Evolutionary conservation across 2,329 filamentous ascomycete genomes (phyloP).

Genomic region (Helicocarpus griseus): DNA sequence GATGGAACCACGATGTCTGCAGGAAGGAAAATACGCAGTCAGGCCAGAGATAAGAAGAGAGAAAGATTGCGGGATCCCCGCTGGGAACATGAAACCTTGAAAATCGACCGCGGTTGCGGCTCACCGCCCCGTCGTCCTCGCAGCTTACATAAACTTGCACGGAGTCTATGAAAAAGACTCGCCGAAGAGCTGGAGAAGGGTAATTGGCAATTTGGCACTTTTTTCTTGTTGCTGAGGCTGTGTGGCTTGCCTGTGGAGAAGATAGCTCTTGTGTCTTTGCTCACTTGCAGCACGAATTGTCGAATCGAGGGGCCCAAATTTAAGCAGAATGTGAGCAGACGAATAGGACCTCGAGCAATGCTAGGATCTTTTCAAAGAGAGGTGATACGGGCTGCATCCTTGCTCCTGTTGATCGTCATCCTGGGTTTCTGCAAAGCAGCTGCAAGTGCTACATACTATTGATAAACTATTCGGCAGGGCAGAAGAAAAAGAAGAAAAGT

Average conservation of each 20-base stretch:
- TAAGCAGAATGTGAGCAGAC: not conserved
- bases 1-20: not conserved
- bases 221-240: not conserved
- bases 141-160: not conserved
- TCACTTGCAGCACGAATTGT: not conserved
- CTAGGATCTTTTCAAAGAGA: not conserved
- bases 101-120: not conserved
- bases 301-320: not conserved
- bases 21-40: not conserved
- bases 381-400: not conserved
- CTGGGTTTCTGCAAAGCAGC: not conserved
- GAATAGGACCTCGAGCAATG: not conserved
- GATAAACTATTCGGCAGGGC: not conserved
- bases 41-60: not conserved
- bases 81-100: not conserved
- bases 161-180: not conserved
- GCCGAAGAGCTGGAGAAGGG: no score
- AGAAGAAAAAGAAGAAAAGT: not conserved
- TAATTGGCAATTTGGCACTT: not conserved
- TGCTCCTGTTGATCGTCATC: constrained; percentile 4
- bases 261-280: not conserved
- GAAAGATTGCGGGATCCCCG: not conserved
- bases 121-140: constrained; percentile 1
- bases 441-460: constrained; percentile 3
- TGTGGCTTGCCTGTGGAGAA: constrained; percentile 1